Evolutionary conservation across 352 stramenopile genomes (phyloP).

Genomic region (Pythium folliculosum): DNA sequence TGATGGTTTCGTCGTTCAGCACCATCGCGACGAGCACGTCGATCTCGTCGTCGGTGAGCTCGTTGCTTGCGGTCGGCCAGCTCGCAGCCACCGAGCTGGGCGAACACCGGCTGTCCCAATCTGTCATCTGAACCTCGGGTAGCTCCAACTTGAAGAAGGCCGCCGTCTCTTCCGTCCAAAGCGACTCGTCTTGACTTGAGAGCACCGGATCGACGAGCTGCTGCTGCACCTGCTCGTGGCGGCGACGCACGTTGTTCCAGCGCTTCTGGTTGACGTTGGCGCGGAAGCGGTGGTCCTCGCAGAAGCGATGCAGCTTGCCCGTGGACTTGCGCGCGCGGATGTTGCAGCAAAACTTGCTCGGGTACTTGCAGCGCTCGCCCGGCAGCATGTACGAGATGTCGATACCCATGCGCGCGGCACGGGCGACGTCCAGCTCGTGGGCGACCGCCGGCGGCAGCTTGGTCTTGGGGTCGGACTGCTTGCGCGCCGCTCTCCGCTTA

Average conservation of each 20-base stretch:
- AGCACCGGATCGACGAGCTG: not conserved
- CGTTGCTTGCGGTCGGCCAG: too few relatives aligned
- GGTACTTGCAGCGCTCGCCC: conserved; percentile 19
- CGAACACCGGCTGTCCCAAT: not conserved
- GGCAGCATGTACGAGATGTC: conserved; percentile 17
- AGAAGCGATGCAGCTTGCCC: conserved; percentile 28
- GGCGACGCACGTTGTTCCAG: not conserved
- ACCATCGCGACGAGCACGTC: not conserved
- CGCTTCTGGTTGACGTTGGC: conserved; percentile 10
- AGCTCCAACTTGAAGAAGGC: too few relatives aligned
- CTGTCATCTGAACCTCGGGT: not conserved
- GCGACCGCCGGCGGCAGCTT: not conserved
- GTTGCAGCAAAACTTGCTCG: conserved; percentile 18
- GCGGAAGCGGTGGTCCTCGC: conserved; percentile 13
- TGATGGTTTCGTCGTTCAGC: not conserved
- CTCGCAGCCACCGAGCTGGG: not conserved
- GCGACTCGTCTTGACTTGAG: not conserved
- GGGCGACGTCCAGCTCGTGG: conserved; percentile 1
- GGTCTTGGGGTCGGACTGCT: not conserved
- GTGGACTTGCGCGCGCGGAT: conserved; percentile 26
- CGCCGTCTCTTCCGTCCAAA: too few relatives aligned
- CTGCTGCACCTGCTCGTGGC: not conserved
- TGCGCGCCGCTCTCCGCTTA: not conserved
- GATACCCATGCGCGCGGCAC: conserved; percentile 7
- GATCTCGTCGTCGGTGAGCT: not conserved